Conservation (phyloP, 2,329 filamentous ascomycete species). For the Colletotrichum sojae region DNA sequence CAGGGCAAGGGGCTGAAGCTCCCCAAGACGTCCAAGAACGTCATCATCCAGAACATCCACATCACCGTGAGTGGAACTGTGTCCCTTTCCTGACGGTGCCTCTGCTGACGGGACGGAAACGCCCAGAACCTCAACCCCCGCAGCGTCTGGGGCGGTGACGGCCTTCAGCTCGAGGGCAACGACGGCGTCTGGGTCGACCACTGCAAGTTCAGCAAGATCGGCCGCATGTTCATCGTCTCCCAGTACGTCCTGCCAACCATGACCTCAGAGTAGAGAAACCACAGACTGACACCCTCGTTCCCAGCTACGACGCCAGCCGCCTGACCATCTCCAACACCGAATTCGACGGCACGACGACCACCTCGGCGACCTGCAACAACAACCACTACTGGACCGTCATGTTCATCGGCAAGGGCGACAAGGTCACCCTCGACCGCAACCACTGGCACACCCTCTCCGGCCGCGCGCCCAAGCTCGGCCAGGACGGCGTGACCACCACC, state of each 20-base stretch:
- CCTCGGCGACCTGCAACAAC: slow-evolving; percentile 50
- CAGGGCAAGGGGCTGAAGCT: slow-evolving; percentile 58
- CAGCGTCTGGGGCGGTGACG: slow-evolving; percentile 52
- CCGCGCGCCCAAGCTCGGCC: slow-evolving; percentile 50
- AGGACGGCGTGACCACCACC: slow-evolving; percentile 36
- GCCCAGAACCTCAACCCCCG: slow-evolving; percentile 52
- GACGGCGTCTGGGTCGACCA: slow-evolving; percentile 55
- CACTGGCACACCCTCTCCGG: slow-evolving; percentile 47
- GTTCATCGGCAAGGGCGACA: slow-evolving; percentile 48
- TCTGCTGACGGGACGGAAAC: slow-evolving; percentile 22
- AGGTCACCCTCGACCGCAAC: slow-evolving; percentile 54
- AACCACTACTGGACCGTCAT: slow-evolving; percentile 53
- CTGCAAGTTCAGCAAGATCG: slow-evolving; percentile 57
- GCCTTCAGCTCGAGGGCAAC: slow-evolving; percentile 49
- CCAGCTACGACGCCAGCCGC: slow-evolving; percentile 48
- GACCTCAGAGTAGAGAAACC: slow-evolving; percentile 39
- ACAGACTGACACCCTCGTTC: not conserved
- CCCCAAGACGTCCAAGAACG: slow-evolving; percentile 50
- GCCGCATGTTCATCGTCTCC: slow-evolving; percentile 57
- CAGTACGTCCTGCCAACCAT: slow-evolving; percentile 44
- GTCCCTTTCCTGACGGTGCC: slow-evolving; percentile 55
- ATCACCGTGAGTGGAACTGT: not conserved
- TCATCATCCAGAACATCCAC: slow-evolving; percentile 60
- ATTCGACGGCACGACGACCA: slow-evolving; percentile 53
- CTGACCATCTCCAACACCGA: slow-evolving; percentile 56